Percentiles rank a stretch among this genome's conserved stretches.
These are phyloP conservation scores for Astragalus membranaceus DNA, from an alignment of 306 rosid species.

Conservation along the genomic window DNA sequence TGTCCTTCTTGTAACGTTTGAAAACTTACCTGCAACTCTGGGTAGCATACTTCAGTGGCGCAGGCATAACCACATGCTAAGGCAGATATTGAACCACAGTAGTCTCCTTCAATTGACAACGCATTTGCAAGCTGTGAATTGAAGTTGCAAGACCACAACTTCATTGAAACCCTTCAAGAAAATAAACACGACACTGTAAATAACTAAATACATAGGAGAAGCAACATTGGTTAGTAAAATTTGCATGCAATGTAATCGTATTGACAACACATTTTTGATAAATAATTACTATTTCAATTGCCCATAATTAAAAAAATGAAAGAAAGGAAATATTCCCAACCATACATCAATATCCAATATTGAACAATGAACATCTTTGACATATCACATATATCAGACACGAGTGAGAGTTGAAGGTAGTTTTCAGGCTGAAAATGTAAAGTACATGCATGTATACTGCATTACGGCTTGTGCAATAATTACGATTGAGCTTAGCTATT, in stretches of 20 bases:
- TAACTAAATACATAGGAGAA: neutral
- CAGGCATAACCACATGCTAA: slow-evolving; percentile 65
- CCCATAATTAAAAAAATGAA: neutral
- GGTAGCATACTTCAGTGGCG: slow-evolving; percentile 63
- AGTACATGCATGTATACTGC: neutral
- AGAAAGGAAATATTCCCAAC: neutral
- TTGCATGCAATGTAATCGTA: neutral
- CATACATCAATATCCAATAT: slow-evolving; percentile 10
- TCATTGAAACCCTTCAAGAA: slow-evolving; percentile 59
- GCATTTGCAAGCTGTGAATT: slow-evolving; percentile 97
- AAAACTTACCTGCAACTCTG: slow-evolving; percentile 73
- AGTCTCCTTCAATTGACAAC: slow-evolving; percentile 82
- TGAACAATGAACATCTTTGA: neutral
- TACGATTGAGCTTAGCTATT: neutral
- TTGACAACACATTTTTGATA: neutral
- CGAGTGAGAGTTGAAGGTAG: neutral
- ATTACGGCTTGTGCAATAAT: neutral
- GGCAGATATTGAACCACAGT: slow-evolving; percentile 64
- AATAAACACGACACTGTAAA: slow-evolving; percentile 18
- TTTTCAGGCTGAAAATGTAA: slow-evolving; percentile 1
- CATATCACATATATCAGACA: slow-evolving; percentile 13
- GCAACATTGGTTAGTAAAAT: neutral
- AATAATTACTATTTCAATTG: neutral
- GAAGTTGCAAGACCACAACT: slow-evolving; percentile 94
- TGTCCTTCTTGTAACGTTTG: neutral